These are phyloP conservation scores for Phytopythium cucurbitacearum DNA, from an alignment of 352 stramenopile genomes.

Conservation along the genomic window DNA sequence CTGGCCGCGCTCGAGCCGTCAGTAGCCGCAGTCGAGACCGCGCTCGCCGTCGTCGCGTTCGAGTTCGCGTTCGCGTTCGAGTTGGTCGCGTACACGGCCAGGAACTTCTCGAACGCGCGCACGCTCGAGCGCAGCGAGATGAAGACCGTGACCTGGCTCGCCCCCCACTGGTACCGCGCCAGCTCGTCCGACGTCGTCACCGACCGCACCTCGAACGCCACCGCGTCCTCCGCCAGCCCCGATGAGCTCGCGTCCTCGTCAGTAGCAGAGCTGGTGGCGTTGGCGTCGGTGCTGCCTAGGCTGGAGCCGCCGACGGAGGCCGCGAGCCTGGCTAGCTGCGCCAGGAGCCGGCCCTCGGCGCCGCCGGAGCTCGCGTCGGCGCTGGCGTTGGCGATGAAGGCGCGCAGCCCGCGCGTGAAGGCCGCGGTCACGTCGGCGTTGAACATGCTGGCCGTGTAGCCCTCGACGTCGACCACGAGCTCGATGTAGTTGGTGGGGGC, in stretches of 20 bases:
- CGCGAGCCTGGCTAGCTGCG: constrained; percentile 2
- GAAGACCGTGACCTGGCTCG: constrained; percentile 25
- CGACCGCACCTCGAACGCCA: constrained; percentile 27
- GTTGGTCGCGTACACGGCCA: constrained; percentile 22
- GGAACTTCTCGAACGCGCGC: constrained; percentile 33
- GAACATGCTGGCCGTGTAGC: constrained; percentile 43
- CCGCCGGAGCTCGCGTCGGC: constrained; percentile 1
- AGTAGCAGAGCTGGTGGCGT: not conserved
- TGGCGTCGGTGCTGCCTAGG: not conserved
- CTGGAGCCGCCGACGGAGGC: constrained; percentile 1
- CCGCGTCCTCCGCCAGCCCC: constrained; percentile 4
- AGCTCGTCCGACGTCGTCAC: constrained; percentile 22
- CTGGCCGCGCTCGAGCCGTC: not conserved
- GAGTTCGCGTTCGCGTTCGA: constrained; percentile 1
- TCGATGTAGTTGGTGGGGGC: constrained; percentile 27
- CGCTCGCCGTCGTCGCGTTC: constrained; percentile 8
- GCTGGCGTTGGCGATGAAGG: constrained; percentile 21
- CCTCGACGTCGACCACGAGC: constrained; percentile 34
- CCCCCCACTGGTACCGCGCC: constrained; percentile 32
- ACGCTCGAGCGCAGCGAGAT: constrained; percentile 34
- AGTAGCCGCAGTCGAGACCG: not conserved
- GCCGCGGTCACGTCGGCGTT: constrained; percentile 25
- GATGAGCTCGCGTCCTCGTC: not conserved
- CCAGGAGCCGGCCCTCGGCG: not conserved
- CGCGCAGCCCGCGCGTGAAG: constrained; percentile 26